Evolutionary conservation across 805 yeast species (phyloP).

Genomic region (Debaryomyces prosopidis): DNA sequence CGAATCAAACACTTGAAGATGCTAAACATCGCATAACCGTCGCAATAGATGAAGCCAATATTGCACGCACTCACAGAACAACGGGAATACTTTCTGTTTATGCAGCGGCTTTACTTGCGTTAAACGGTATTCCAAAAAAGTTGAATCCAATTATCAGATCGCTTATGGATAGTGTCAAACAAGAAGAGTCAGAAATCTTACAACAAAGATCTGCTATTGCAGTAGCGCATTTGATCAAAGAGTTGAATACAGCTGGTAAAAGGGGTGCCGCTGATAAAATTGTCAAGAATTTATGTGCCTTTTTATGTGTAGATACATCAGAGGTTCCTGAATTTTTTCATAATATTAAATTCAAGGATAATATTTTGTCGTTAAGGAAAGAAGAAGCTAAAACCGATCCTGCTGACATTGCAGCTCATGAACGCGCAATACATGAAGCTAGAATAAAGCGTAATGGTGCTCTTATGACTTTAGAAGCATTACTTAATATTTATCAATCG

Average conservation of each 20-base stretch:
- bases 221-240: conserved; percentile 61
- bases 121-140: conserved; percentile 77
- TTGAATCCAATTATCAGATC: conserved; percentile 86
- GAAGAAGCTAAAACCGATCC: conserved; percentile 71
- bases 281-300: conserved; percentile 86
- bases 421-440: conserved; percentile 69
- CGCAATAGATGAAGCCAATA: conserved; percentile 69
- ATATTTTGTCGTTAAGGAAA: conserved; percentile 71
- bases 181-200: conserved; percentile 63
- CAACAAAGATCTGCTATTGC: conserved; percentile 74
- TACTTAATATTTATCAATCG: conserved; percentile 54
- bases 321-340: conserved; percentile 91
- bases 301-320: conserved; percentile 90
- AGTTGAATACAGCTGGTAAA: conserved; percentile 58
- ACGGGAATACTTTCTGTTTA: conserved; percentile 68
- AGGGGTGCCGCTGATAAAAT: conserved; percentile 83
- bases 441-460: conserved; percentile 86
- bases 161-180: conserved; percentile 88
- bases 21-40: conserved; percentile 65
- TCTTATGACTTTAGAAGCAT: conserved; percentile 59
- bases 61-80: conserved; percentile 49
- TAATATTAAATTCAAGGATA: conserved; percentile 52
- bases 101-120: conserved; percentile 70
- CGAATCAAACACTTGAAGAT: conserved; percentile 74
- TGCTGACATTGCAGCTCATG: conserved; percentile 59